Conservation (phyloP, 371 early-diverging fungal species). For the Amoeboaphelidium protococcarum region DNA sequence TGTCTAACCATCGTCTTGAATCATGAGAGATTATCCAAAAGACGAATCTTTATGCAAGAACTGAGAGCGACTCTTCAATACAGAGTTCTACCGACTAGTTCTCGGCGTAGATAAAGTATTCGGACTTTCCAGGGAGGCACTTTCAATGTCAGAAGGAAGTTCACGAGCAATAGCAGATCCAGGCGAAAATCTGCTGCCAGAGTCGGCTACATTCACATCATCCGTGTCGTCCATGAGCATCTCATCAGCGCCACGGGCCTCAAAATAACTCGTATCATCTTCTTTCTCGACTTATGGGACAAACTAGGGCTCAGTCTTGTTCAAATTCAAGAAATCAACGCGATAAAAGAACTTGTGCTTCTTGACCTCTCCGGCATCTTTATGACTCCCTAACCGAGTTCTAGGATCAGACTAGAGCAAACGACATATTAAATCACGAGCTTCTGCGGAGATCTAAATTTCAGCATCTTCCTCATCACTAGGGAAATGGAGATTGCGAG, state of each 20-base stretch:
- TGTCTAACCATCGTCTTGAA: slow-evolving; percentile 8
- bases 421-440: slow-evolving; percentile 56
- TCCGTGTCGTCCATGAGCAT: not conserved
- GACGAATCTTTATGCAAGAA: no score
- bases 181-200: no score
- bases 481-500: slow-evolving; percentile 26
- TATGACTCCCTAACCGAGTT: slow-evolving; percentile 37
- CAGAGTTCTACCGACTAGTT: no score
- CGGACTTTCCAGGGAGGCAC: no score
- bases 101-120: no score
- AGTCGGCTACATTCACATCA: no score
- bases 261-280: slow-evolving; percentile 85
- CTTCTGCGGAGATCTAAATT: slow-evolving; percentile 43
- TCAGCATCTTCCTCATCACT: slow-evolving; percentile 24
- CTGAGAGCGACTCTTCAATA: no score
- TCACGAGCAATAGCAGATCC: no score
- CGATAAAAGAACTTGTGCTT: slow-evolving; percentile 31
- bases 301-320: slow-evolving; percentile 41
- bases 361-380: slow-evolving; percentile 28
- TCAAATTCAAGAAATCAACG: slow-evolving; percentile 37
- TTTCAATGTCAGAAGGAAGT: no score
- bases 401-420: slow-evolving; percentile 46
- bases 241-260: slow-evolving; percentile 32
- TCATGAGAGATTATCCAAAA: not conserved
- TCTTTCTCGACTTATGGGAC: slow-evolving; percentile 41